Conservation (phyloP, 768 basidiomycete species). For the Boletus fagicola region DNA sequence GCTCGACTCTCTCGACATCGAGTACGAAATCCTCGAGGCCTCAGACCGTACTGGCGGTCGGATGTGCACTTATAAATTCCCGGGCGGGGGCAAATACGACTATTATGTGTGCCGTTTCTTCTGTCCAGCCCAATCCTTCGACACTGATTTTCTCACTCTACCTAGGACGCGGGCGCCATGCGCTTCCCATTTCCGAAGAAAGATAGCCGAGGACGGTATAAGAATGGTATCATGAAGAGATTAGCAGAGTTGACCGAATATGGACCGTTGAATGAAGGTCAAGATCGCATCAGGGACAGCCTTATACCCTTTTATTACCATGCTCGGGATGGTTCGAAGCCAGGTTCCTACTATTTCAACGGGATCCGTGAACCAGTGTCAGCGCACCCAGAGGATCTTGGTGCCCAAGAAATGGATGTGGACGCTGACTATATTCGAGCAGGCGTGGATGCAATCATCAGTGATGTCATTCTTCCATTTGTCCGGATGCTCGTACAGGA, state of each 20-base stretch:
- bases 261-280: conserved; percentile 20
- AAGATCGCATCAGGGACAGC: conserved; percentile 15
- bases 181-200: conserved; percentile 30
- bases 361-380: background rate
- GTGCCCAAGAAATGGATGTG: conserved; percentile 8
- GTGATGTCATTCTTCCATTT: conserved; percentile 20
- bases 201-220: conserved; percentile 7
- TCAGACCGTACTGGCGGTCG: conserved; percentile 42
- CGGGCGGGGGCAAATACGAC: conserved; percentile 28
- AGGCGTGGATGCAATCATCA: conserved; percentile 19
- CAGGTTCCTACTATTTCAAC: conserved; percentile 12
- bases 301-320: conserved; percentile 22
- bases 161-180: conserved; percentile 41
- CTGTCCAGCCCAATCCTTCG: no score
- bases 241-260: conserved; percentile 33
- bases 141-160: background rate
- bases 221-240: conserved; percentile 32
- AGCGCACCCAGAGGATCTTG: background rate
- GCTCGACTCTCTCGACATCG: conserved; percentile 41
- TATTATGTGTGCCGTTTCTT: conserved; percentile 30
- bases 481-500: conserved; percentile 16
- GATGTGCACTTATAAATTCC: conserved; percentile 43
- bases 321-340: conserved; percentile 8
- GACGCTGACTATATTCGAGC: conserved; percentile 11
- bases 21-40: conserved; percentile 47